Evolutionary conservation across 345 rosid genomes (phyloP), one percentile per base, ranked within the genome.

Genomic region (Hibiscus mutabilis): DNA sequence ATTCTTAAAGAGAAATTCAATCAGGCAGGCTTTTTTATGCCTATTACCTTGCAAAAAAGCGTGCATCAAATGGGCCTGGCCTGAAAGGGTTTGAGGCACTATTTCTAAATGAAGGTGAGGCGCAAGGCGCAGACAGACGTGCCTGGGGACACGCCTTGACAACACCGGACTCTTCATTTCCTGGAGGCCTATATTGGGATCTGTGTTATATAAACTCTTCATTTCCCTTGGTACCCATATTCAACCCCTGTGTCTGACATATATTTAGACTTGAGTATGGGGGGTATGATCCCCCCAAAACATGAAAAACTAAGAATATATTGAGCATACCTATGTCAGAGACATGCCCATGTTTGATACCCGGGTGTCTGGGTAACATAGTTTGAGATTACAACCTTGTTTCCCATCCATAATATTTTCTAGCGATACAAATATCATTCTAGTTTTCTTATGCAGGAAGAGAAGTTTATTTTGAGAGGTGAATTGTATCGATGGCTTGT

Each of bases 401-500:
- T 70, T 82, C 60, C 68, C 40, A 66, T 66, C 21, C n/a, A 46
- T 66, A 66, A 46, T 35, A 7, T 35, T 3, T 42, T 21, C 52
- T 12, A 42, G 33, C 21, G 31, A 42, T 42, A 40, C 68, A 65
- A 40, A 65, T 14, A 42, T 42, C 53, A 6, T 78, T 55, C 29
- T 18, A 53, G 52, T 74, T 61, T 74, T 88, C 68, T 59, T 80
- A 2, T 79, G 72, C 80, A 95, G 97, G 88, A 84, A 37, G 88
- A 95, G 72, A 88, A 89, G 77, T 86, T 88, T 73, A 79, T 95
- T 74, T 78, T 95, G 79, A 89, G 84, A 88, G 76, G 83, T 24
- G 97, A 92, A 80, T 87, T 95, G 52, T 88, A 84, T 73, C 85
- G 79, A 77, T 88, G 97, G 97, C 97, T 95, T 22, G 72, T 85